Evolutionary conservation across 1,284 basidiomycete genomes (phyloP).

Genomic region (Volvariella surrecta): DNA sequence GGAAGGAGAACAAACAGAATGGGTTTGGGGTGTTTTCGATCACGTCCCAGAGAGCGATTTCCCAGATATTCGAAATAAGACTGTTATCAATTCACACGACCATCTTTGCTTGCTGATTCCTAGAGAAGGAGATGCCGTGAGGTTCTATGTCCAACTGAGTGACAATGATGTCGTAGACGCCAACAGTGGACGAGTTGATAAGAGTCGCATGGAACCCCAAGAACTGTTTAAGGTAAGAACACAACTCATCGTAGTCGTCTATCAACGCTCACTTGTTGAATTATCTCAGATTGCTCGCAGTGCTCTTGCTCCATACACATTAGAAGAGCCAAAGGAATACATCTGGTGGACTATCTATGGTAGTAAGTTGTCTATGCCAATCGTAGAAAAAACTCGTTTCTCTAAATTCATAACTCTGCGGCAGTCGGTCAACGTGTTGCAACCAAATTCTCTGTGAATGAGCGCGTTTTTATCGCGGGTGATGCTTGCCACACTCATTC

Average conservation of each 20-base stretch:
- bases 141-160: slow-evolving; percentile 70
- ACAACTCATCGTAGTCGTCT: neutral
- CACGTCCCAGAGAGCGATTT: slow-evolving; percentile 65
- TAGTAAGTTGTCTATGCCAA: slow-evolving; percentile 30
- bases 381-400: neutral
- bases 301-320: slow-evolving; percentile 60
- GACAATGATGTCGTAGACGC: slow-evolving; percentile 39
- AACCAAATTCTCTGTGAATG: slow-evolving; percentile 51
- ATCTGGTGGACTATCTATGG: slow-evolving; percentile 82
- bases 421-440: slow-evolving; percentile 71
- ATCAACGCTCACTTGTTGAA: neutral
- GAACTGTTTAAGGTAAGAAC: slow-evolving; percentile 47
- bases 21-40: slow-evolving; percentile 77
- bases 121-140: slow-evolving; percentile 61
- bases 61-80: slow-evolving; percentile 71
- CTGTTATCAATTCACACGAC: slow-evolving; percentile 51
- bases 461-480: slow-evolving; percentile 76
- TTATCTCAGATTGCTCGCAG: slow-evolving; percentile 48
- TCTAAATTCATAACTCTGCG: slow-evolving; percentile 3
- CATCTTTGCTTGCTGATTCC: slow-evolving; percentile 72
- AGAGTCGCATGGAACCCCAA: slow-evolving; percentile 48
- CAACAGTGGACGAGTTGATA: slow-evolving; percentile 51
- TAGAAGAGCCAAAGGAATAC: slow-evolving; percentile 46
- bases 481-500: slow-evolving; percentile 84
- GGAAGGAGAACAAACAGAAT: slow-evolving; percentile 77